These are phyloP conservation scores for Lactarius evosmus DNA, from an alignment of 768 basidiomycete species.

Conservation along the genomic window DNA sequence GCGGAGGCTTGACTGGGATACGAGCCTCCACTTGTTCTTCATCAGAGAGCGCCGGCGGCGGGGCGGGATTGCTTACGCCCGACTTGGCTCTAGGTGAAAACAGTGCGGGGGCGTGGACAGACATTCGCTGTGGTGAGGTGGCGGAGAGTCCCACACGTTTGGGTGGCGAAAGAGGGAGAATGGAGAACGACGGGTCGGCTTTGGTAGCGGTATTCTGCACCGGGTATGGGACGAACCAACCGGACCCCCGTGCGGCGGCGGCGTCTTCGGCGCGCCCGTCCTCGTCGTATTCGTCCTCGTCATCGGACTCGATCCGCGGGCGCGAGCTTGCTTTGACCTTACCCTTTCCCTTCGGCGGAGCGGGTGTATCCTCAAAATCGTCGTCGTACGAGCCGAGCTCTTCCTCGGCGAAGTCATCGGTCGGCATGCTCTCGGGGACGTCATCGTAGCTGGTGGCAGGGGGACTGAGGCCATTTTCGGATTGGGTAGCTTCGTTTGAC, in stretches of 20 bases:
- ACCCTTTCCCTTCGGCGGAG: conserved; percentile 15
- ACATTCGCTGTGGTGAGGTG: neutral
- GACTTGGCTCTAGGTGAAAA: conserved; percentile 8
- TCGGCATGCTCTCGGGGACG: conserved; percentile 10
- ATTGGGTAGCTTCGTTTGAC: conserved; percentile 2
- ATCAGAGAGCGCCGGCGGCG: neutral
- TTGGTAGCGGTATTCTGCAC: neutral
- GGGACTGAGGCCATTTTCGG: conserved; percentile 2
- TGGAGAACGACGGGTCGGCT: conserved; percentile 18
- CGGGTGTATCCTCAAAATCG: conserved; percentile 3
- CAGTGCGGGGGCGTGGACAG: neutral
- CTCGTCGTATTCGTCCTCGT: conserved; percentile 2
- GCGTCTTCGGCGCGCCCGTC: conserved; percentile 3
- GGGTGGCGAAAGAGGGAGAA: conserved; percentile 12
- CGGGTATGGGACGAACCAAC: neutral
- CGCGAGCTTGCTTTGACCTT: neutral
- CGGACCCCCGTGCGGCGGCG: neutral
- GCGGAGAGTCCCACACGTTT: conserved; percentile 2
- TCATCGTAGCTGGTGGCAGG: conserved; percentile 18
- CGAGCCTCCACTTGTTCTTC: conserved; percentile 8
- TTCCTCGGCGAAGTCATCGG: conserved; percentile 16
- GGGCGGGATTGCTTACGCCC: neutral
- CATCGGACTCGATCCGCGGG: conserved; percentile 23
- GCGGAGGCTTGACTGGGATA: neutral
- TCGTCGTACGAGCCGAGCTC: conserved; percentile 19